Percentiles rank a stretch among this genome's conserved stretches.
Conservation (phyloP, 225 moss, liverwort and hornwort genomes). For the Lunularia cruciata region DNA sequence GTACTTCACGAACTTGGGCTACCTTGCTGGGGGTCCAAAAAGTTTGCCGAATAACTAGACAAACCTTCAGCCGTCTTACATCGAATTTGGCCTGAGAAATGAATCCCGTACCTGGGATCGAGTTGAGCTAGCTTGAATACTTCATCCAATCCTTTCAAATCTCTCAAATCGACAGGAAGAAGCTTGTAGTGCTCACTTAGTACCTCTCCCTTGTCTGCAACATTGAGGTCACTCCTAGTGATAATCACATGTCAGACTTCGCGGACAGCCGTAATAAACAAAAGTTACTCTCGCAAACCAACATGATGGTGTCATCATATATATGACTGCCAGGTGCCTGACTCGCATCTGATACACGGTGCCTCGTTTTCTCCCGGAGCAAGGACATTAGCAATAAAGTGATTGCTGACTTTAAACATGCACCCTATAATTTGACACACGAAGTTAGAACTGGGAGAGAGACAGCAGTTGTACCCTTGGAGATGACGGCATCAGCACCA, state of each 20-base stretch:
- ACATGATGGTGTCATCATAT: background rate
- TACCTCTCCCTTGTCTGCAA: slow-evolving; percentile 82
- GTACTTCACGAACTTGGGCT: no score
- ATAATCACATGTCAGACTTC: slow-evolving; percentile 41
- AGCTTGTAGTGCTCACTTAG: slow-evolving; percentile 71
- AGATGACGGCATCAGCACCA: slow-evolving; percentile 51
- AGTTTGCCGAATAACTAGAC: no score
- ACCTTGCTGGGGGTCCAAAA: no score
- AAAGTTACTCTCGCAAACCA: slow-evolving; percentile 1
- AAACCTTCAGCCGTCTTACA: no score
- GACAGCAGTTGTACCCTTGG: slow-evolving; percentile 49
- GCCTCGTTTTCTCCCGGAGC: no score
- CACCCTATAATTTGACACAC: background rate
- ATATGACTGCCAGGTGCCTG: no score
- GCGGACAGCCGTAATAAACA: background rate
- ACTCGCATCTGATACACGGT: no score
- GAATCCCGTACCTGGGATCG: slow-evolving; percentile 71
- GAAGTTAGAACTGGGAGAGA: slow-evolving; percentile 12
- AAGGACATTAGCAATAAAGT: background rate
- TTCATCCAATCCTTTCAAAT: slow-evolving; percentile 53
- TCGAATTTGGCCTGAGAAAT: no score
- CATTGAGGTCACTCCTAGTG: slow-evolving; percentile 40
- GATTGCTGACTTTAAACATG: background rate
- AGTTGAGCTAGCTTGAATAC: slow-evolving; percentile 65
- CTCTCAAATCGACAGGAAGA: slow-evolving; percentile 77